Conservation (phyloP, 1,284 basidiomycete genomes). For the Tausonia pullulans region DNA sequence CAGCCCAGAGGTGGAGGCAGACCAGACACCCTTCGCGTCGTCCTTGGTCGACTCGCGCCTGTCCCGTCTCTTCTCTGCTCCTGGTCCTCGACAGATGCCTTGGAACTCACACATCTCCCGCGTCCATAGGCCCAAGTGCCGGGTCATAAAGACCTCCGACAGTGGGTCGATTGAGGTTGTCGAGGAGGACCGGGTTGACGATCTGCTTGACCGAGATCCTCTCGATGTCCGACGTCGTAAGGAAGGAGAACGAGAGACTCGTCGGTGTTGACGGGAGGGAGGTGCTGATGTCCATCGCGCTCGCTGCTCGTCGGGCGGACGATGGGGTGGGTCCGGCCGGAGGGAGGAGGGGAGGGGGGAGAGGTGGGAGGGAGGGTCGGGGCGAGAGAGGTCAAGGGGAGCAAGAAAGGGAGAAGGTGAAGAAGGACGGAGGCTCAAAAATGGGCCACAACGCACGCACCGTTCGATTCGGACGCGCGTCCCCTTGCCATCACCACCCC, state of each 20-base stretch:
- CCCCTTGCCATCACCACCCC: not conserved
- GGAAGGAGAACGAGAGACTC: constrained; percentile 87
- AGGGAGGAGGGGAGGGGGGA: not conserved
- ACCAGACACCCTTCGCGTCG: too few species aligned
- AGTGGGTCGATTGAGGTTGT: constrained; percentile 87
- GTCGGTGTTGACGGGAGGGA: constrained; percentile 74
- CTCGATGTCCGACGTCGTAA: constrained; percentile 80
- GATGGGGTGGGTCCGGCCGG: not conserved
- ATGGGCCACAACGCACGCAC: not conserved
- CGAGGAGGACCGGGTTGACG: constrained; percentile 82
- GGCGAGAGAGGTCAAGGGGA: not conserved
- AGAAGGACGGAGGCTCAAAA: not conserved
- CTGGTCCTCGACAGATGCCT: not conserved
- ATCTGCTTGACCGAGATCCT: constrained; percentile 95
- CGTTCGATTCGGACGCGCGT: not conserved
- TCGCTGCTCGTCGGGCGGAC: not conserved
- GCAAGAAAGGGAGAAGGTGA: not conserved
- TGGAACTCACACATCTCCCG: constrained; percentile 69
- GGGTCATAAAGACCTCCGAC: constrained; percentile 91
- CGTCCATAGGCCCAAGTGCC: constrained; percentile 79
- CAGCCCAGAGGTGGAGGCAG: too few species aligned
- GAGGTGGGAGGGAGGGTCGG: too few species aligned
- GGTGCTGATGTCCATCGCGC: constrained; percentile 79
- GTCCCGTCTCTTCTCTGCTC: too few species aligned
- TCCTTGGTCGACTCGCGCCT: too few species aligned